Evolutionary conservation across 495 filamentous ascomycete species (phyloP), one percentile per base, ranked within the genome.

Genomic region (Platismatia glauca): DNA sequence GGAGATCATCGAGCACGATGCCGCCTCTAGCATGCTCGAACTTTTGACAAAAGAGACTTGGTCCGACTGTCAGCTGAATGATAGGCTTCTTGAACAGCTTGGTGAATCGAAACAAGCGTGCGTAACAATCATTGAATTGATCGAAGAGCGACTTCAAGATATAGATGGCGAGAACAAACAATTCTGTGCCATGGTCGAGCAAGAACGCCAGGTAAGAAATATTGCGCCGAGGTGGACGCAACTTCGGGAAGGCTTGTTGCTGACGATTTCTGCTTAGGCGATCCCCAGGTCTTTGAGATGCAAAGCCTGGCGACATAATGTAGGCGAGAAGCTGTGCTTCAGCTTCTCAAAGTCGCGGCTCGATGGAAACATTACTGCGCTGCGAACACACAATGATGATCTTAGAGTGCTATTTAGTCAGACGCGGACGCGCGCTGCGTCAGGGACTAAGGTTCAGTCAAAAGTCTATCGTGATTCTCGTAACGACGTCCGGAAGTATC

Each of bases 341-440:
- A 59, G 59, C n/a, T 65, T 71, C 43, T 70, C 69, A 16, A 65
- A 66, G 33, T 41, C 66, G 24, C 31, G 44, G 9, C 66, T 71
- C 4, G 57, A 61, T n/a, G 39, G 37, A 7, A 52, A 59, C 41
- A 50, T 71, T 6, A 12, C 27, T 34, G 24, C 61, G 4, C 56
- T 70, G 11, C 58, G 61, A 12, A 20, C 50, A 16, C 59, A 55
- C 20, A 70, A 69, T 44, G 37, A 60, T 16, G 65, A 70, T 46
- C 64, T 70, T 18, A 46, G 44, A 16, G 53, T 7, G 9, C 16
- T 70, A 24, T 63, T 50, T 6, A 34, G 33, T 24, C 64, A 66
- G 24, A 68, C 56, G 37, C 24, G 24, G n/a, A 46, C n/a, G 18
- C 24, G 37, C 11, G n/a, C 7, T 18, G 27, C 29, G 15, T 59